phyloP scores from a whole-genome alignment of 2,329 filamentous ascomycete species.

The Colletotrichum australisinense region DNA sequence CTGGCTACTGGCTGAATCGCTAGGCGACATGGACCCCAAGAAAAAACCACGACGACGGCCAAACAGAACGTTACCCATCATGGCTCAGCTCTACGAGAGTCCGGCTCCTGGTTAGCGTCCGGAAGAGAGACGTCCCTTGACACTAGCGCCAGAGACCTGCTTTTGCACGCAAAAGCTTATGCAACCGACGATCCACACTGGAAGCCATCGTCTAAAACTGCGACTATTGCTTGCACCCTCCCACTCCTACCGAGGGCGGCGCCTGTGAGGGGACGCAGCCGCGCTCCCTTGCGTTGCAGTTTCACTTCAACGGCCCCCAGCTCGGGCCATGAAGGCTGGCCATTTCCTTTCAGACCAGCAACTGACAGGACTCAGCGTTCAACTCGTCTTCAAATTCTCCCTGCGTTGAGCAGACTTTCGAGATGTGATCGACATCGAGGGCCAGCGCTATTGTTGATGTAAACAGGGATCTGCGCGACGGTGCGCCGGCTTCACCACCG shows the following conservation, averaged over 20 bases:
- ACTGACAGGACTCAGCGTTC: background rate
- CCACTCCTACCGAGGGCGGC: background rate
- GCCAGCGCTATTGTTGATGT: slow-evolving; percentile 6
- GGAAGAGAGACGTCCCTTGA: background rate
- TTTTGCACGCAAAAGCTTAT: background rate
- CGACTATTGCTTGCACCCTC: background rate
- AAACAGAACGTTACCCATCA: background rate
- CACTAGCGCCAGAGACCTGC: slow-evolving; percentile 1
- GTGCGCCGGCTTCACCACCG: slow-evolving; percentile 9
- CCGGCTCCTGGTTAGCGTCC: slow-evolving; percentile 13
- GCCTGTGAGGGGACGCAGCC: slow-evolving; percentile 1
- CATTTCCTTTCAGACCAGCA: background rate
- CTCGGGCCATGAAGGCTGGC: background rate
- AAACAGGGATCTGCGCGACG: slow-evolving; percentile 23
- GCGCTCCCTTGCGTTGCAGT: background rate
- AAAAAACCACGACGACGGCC: too few species aligned
- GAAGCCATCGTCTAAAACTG: background rate
- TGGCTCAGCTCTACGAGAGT: background rate
- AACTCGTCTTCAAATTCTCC: background rate
- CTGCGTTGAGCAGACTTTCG: background rate
- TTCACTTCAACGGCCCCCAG: slow-evolving; percentile 2
- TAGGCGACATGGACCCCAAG: background rate
- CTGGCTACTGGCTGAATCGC: slow-evolving; percentile 11
- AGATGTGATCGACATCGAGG: slow-evolving; percentile 25
- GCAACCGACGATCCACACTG: background rate